These are phyloP conservation scores for Aquilaria malaccensis DNA, from an alignment of 345 rosid species.

Conservation along the genomic window DNA sequence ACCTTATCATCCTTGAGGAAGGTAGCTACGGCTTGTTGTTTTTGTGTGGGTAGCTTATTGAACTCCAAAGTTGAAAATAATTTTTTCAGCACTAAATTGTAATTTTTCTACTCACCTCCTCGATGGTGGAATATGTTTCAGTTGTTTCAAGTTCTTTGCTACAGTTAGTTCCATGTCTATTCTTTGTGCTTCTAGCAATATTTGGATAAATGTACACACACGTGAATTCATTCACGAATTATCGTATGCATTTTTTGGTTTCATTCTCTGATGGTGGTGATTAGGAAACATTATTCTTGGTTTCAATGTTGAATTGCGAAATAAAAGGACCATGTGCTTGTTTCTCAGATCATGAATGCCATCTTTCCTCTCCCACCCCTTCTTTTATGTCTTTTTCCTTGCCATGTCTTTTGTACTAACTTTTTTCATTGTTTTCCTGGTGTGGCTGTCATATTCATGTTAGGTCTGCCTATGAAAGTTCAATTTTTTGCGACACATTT, in stretches of 20 bases:
- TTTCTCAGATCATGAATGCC: conserved; percentile 2
- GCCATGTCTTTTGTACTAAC: background rate
- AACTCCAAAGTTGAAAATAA: too few relatives aligned
- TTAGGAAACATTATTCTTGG: background rate
- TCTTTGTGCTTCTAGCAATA: too few relatives aligned
- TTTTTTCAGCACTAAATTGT: too few relatives aligned
- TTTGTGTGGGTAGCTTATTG: too few relatives aligned
- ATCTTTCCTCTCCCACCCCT: background rate
- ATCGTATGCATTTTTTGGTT: conserved; percentile 6
- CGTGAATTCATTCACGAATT: background rate
- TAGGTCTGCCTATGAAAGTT: conserved; percentile 71
- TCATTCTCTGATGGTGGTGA: background rate
- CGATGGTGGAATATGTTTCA: too few relatives aligned
- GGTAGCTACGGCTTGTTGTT: too few relatives aligned
- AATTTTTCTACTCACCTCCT: too few relatives aligned
- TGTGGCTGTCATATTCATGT: background rate
- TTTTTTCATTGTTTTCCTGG: background rate
- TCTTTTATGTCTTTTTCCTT: background rate
- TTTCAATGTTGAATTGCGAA: too few relatives aligned
- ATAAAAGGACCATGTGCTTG: background rate
- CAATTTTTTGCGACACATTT: conserved; percentile 59
- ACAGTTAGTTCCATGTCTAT: too few relatives aligned
- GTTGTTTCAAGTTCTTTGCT: too few relatives aligned
- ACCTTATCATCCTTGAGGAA: too few relatives aligned
- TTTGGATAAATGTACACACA: too few relatives aligned